Evolutionary conservation across 805 yeast genomes (phyloP), one percentile per base, ranked within the genome.

Genomic region (Candida ovalis): DNA sequence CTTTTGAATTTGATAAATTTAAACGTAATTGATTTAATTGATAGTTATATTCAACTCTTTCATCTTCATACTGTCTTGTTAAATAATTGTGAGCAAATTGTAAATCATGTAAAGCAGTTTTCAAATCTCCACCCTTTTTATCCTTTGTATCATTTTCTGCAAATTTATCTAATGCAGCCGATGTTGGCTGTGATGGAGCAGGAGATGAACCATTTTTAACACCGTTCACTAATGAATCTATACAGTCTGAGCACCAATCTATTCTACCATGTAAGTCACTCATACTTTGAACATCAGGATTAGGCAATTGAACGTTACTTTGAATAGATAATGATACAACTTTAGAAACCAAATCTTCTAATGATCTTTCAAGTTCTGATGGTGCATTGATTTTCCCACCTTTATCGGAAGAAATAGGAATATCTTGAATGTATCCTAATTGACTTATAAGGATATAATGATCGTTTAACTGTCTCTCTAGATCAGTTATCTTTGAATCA

Each of bases 71-170:
- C 56, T 84, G 87, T 58, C 81, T 80, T 2, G 84, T 75, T 46
- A 86, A 67, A 59, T 83, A 86, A 50, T 75, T 81, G 62, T 85
- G 89, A 2, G 89, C 85, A 60, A 86, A 78, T 54, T 84, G 82
- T 45, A 86, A 69, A 61, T 86, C 94, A 47, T 73, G 76, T 43
- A 86, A 68, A 0, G 90, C 89, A 0, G 85, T 78, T 23, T 54
- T 54, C 35, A 63, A 48, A 28, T 58, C 63, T 8, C 53, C 55
- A 24, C 37, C 36, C 18, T 43, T 39, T 23, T 49, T 35, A 25
- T 42, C 45, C n/a, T 23, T 39, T n/a, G 18, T 38, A 19, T 18
- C 27, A 7, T 30, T 10, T n/a, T 32, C 24, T 13, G 12, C 13
- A 15, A 38, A 38, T 38, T 22, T 32, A 3, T 39, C 24, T 5